A percentile compares a stretch with the other conserved stretches of the same genome.
Evolutionary conservation across 768 basidiomycete species (phyloP).

Genomic region (Suillus subluteus): DNA sequence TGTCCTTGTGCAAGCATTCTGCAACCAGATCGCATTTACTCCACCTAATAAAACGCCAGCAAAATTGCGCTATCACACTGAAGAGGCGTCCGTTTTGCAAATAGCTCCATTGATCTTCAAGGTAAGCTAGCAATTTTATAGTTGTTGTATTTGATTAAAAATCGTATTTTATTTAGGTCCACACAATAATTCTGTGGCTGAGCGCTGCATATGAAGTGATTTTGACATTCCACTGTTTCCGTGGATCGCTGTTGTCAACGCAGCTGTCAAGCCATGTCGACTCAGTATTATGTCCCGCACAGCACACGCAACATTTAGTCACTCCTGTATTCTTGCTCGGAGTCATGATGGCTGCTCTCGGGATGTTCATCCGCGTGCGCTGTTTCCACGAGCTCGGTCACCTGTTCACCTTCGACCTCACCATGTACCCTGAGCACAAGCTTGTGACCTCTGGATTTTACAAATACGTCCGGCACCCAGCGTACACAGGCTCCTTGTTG

Average conservation of each 20-base stretch:
- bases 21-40: constrained; percentile 55
- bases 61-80: constrained; percentile 56
- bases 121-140: constrained; percentile 32
- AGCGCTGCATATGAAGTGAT: constrained; percentile 55
- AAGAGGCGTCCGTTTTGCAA: constrained; percentile 53
- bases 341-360: constrained; percentile 44
- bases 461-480: constrained; percentile 56
- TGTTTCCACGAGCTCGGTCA: constrained; percentile 57
- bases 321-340: constrained; percentile 53
- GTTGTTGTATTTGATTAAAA: not conserved
- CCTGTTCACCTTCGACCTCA: constrained; percentile 63
- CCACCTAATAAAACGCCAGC: constrained; percentile 58
- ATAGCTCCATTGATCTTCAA: constrained; percentile 62
- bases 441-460: constrained; percentile 57
- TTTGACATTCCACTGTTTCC: constrained; percentile 39
- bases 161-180: constrained; percentile 39
- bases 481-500: constrained; percentile 56
- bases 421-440: constrained; percentile 53
- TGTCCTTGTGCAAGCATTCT: constrained; percentile 50
- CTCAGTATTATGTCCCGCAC: constrained; percentile 35
- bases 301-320: constrained; percentile 32
- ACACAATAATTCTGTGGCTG: constrained; percentile 52
- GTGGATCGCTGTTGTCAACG: constrained; percentile 36
- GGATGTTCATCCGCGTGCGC: constrained; percentile 52
- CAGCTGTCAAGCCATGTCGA: constrained; percentile 36